These are phyloP conservation scores for Aspergillus eucalypticola DNA, from an alignment of 2,329 filamentous ascomycete species.

Conservation along the genomic window DNA sequence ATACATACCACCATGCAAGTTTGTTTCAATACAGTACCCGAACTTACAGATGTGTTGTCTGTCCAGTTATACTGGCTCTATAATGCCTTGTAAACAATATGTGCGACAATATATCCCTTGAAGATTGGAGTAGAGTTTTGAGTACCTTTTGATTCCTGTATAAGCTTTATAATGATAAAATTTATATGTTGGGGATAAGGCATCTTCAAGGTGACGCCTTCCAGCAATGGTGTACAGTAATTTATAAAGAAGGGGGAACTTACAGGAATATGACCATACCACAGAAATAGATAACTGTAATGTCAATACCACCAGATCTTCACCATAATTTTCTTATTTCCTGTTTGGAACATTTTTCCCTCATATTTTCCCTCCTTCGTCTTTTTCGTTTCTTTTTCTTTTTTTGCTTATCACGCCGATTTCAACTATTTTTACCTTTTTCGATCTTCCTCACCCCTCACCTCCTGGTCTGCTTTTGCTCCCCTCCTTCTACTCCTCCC, in stretches of 20 bases:
- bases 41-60: too few relatives aligned
- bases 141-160: too few relatives aligned
- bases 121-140: too few relatives aligned
- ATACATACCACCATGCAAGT: background rate
- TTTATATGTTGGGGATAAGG: too few relatives aligned
- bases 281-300: background rate
- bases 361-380: slow-evolving; percentile 4
- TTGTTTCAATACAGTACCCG: background rate
- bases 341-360: slow-evolving; percentile 14
- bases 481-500: slow-evolving; percentile 7
- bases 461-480: slow-evolving; percentile 18
- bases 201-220: too few relatives aligned
- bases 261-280: background rate
- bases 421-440: slow-evolving; percentile 21
- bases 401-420: slow-evolving; percentile 19
- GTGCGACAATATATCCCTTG: background rate
- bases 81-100: background rate
- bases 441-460: slow-evolving; percentile 20
- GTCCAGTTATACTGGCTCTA: too few relatives aligned
- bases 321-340: slow-evolving; percentile 9
- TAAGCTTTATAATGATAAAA: too few relatives aligned
- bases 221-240: background rate
- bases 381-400: background rate
- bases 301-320: slow-evolving; percentile 11
- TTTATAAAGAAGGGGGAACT: background rate